These are phyloP conservation scores for Fusarium bactridioides DNA, from an alignment of 2,329 filamentous ascomycete genomes.

Conservation along the genomic window DNA sequence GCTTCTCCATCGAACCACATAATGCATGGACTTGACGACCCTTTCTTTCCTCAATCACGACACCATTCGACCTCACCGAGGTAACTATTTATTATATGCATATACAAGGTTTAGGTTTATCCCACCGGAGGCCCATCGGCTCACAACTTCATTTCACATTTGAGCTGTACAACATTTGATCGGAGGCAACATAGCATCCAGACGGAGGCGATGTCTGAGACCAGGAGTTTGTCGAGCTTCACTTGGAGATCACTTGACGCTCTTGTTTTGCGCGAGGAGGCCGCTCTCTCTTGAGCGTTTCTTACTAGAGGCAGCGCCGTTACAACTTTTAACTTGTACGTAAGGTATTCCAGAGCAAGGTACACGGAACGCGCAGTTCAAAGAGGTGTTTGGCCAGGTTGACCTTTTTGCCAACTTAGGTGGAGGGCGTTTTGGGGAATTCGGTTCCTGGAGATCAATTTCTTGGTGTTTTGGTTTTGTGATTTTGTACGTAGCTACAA, in stretches of 20 bases:
- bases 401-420: conserved; percentile 33
- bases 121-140: conserved; percentile 20
- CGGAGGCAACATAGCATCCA: conserved; percentile 29
- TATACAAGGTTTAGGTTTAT: conserved; percentile 31
- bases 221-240: conserved; percentile 21
- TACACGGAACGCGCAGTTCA: conserved; percentile 51
- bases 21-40: conserved; percentile 25
- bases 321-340: conserved; percentile 46
- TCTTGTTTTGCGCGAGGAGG: conserved; percentile 23
- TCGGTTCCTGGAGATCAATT: conserved; percentile 38
- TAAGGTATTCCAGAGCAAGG: conserved; percentile 49
- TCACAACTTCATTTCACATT: conserved; percentile 33
- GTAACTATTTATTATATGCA: conserved; percentile 34
- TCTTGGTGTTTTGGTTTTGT: conserved; percentile 42
- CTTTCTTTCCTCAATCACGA: conserved; percentile 35
- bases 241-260: conserved; percentile 11
- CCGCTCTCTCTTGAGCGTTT: conserved; percentile 6
- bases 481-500: conserved; percentile 37
- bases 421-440: conserved; percentile 41
- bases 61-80: conserved; percentile 1
- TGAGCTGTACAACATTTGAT: conserved; percentile 44
- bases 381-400: conserved; percentile 54
- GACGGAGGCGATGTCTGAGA: conserved; percentile 34
- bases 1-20: conserved; percentile 9
- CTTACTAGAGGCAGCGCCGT: conserved; percentile 14